Conservation (phyloP, 768 basidiomycete genomes). For the Rubroboletus satanas region DNA sequence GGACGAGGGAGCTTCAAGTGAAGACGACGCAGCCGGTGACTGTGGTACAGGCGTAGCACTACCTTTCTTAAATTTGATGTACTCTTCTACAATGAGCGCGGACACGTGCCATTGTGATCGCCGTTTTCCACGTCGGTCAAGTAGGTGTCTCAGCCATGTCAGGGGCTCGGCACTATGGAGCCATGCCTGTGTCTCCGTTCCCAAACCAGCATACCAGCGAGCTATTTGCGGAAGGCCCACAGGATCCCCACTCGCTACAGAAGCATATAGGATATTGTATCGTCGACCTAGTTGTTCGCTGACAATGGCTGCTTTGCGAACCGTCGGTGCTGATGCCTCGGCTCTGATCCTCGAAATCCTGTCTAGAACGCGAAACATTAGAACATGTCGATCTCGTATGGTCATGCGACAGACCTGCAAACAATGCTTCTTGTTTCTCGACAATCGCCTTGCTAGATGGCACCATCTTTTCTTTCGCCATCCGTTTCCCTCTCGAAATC, state of each 20-base stretch:
- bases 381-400: not conserved
- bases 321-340: constrained; percentile 48
- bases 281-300: constrained; percentile 62
- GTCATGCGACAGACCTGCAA: constrained; percentile 44
- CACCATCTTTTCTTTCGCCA: constrained; percentile 47
- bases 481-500: constrained; percentile 49
- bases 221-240: constrained; percentile 49
- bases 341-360: constrained; percentile 54
- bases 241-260: constrained; percentile 30
- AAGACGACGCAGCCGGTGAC: constrained; percentile 12
- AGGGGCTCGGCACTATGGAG: constrained; percentile 66
- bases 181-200: constrained; percentile 42
- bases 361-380: constrained; percentile 35
- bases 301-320: constrained; percentile 61
- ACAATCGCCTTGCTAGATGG: constrained; percentile 42
- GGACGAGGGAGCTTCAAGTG: constrained; percentile 11
- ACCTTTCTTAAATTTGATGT: constrained; percentile 41
- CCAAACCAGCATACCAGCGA: constrained; percentile 59
- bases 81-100: constrained; percentile 68
- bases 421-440: constrained; percentile 57
- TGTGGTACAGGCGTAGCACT: constrained; percentile 11
- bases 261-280: constrained; percentile 51
- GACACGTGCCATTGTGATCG: constrained; percentile 61
- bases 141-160: constrained; percentile 67
- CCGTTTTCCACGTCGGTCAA: constrained; percentile 42